Evolutionary conservation across 2,329 filamentous ascomycete genomes (phyloP), one percentile per base, ranked within the genome.

Genomic region (Curvularia hawaiiensis): DNA sequence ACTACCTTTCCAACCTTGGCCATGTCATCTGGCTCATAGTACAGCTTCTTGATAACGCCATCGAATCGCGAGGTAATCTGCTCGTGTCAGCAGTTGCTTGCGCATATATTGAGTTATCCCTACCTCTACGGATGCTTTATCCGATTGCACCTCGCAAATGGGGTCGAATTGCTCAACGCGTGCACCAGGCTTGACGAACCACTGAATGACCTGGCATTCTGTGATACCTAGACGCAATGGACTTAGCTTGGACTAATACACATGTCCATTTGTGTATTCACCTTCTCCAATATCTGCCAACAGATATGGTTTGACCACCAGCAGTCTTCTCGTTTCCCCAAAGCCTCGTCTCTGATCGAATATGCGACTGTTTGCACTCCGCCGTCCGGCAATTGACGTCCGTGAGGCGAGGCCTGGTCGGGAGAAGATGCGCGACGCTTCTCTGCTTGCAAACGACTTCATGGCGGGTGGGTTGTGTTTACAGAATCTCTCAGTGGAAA

Each of bases 151-250:
- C 80, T 99, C 95, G 79, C 95, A 99, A 46, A 99, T 84, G 59
- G 94, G 95, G 68, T 96, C 95, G 84, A 97, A 99, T 80, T 99
- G 94, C 80, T 99, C 93, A 68, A 99, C 93, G 56, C 90, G 88
- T 35, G 95, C 95, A 57, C 93, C 94, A 49, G 96, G 92, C 79
- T 97, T 90, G 65, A 99, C 94, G 76, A 98, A 99, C 95, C 95
- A 99, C 81, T 99, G 95, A 71, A 98, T 98, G 71, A 99, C 91
- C 78, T 99, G 95, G 73, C 95, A 97, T 80, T 99, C 95, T 74
- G 95, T 93, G 71, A 98, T 99, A 54, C 95, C 95, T 95, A 52
- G 52, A 41, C 50, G 67, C 51, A 46, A 57, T 38, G 57, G 61
- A 55, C 48, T 40, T 47, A 51, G 45, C 35, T 41, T 10, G 30